Evolutionary conservation across 2,329 filamentous ascomycete genomes (phyloP).

Genomic region (Aspergillus pseudoterreus): DNA sequence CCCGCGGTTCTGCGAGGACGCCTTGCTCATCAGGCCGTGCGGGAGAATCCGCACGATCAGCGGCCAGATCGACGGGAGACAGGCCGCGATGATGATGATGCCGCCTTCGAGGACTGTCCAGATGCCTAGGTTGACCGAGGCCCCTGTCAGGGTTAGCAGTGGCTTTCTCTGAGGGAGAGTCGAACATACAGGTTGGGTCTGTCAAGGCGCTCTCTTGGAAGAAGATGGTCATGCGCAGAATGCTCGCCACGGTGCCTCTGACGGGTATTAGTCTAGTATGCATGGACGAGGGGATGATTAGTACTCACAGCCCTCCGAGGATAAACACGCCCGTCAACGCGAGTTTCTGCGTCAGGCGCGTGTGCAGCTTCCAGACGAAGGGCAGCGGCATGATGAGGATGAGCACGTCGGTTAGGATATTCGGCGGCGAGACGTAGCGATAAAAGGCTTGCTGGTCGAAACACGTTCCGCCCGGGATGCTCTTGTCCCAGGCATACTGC

Average conservation of each 20-base stretch:
- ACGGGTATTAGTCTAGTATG: neutral
- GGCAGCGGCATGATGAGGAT: slow-evolving; percentile 13
- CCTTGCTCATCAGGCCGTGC: slow-evolving; percentile 3
- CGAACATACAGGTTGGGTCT: slow-evolving; percentile 15
- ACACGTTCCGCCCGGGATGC: slow-evolving; percentile 11
- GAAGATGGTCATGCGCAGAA: slow-evolving; percentile 15
- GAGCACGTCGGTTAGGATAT: slow-evolving; percentile 10
- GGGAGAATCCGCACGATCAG: slow-evolving; percentile 11
- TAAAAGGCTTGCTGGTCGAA: slow-evolving; percentile 18
- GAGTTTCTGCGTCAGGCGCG: slow-evolving; percentile 12
- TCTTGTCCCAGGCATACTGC: slow-evolving; percentile 15
- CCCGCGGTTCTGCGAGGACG: neutral
- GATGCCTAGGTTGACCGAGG: slow-evolving; percentile 16
- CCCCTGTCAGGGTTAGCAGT: slow-evolving; percentile 8
- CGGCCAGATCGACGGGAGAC: slow-evolving; percentile 20
- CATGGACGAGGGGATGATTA: neutral
- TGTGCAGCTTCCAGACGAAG: slow-evolving; percentile 14
- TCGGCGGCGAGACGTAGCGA: slow-evolving; percentile 14
- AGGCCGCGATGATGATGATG: slow-evolving; percentile 20
- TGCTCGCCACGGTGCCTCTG: slow-evolving; percentile 18
- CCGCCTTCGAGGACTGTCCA: slow-evolving; percentile 17
- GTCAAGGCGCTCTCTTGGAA: slow-evolving; percentile 6
- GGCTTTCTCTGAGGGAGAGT: neutral
- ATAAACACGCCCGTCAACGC: slow-evolving; percentile 20
- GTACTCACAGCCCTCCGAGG: slow-evolving; percentile 19